Conservation (phyloP, 2,329 filamentous ascomycete species). For the Verticillium nubilum region DNA sequence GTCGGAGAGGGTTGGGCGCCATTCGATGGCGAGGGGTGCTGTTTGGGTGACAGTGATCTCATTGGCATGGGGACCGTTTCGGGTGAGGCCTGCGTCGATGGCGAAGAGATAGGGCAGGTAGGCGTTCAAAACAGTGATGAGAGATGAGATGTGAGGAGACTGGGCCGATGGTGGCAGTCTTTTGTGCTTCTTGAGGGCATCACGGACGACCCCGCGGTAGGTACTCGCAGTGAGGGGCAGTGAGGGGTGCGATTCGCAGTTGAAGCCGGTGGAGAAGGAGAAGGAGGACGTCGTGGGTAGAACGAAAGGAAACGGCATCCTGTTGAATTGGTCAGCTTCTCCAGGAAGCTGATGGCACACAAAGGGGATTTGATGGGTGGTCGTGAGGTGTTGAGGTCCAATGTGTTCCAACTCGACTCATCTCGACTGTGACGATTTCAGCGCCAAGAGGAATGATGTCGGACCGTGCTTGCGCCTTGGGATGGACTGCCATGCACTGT, state of each 20-base stretch:
- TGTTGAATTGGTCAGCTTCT: conserved; percentile 10
- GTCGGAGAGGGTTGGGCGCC: conserved; percentile 74
- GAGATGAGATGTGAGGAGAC: conserved; percentile 60
- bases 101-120: conserved; percentile 84
- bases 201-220: conserved; percentile 74
- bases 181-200: conserved; percentile 85
- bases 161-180: conserved; percentile 70
- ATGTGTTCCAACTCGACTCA: not conserved
- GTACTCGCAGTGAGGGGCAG: conserved; percentile 78
- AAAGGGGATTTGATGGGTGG: not conserved
- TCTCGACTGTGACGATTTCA: not conserved
- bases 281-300: conserved; percentile 88
- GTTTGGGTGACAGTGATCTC: conserved; percentile 60
- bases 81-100: conserved; percentile 65
- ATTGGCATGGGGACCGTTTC: conserved; percentile 30
- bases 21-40: conserved; percentile 62
- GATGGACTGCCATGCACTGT: not conserved
- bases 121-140: conserved; percentile 63
- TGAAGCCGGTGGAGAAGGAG: conserved; percentile 72
- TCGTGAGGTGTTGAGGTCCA: not conserved
- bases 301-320: conserved; percentile 87
- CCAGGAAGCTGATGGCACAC: not conserved
- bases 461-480: not conserved
- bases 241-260: conserved; percentile 80
- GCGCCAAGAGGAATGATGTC: conserved; percentile 2